Base-by-base conservation (phyloP, 495 filamentous ascomycete genomes). In the Xylaria grammica region DNA sequence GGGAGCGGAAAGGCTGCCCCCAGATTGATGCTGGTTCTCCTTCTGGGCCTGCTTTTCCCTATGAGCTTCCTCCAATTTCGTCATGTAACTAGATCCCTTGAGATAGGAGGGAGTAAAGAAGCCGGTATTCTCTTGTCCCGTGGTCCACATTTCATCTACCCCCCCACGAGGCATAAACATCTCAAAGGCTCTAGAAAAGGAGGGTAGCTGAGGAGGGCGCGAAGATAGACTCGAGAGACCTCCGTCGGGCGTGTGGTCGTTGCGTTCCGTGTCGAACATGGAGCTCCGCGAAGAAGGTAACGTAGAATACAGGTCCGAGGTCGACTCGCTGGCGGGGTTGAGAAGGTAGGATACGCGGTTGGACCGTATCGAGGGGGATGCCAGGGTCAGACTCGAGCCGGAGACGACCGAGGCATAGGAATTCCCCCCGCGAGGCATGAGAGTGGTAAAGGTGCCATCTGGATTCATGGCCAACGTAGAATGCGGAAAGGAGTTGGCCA, bases 61-160 rank as follows among this genome's bases (percentile, higher is more conserved):
- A 69, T 93, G 84, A 66, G 83, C 85, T 32, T 89, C 86, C 68
- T 91, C 87, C 36, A 96, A 84, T 68, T 84, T 86, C 66, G 89
- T 83, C 51, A 94, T 85, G 76, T 94, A 91, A 64, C 84, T 84
- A n/a, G 91, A 93, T 22, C 86, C 85, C 64, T 82, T 81, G 34
- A 97, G 84, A 78, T 97, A 97, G 20, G 91, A 91, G 6, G 93
- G 93, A 27, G 85, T 85, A 69, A 97, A 89, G 81, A 91, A 92
- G 11, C 63, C 60, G 3, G 66, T 65, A 30, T 65, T 72, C 34
- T 58, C 67, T 19, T 67, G 73, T 65, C 11, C 74, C 65, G 40
- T 71, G 27, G 57, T 48, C 65, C 57, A 57, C 13, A 65, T 42
- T 34, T 74, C 69, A 17, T 79, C 74, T 65, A 57, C 45, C 32